Conservation (phyloP, 805 yeast species). For the Cyberlindnera euphorbiae region DNA sequence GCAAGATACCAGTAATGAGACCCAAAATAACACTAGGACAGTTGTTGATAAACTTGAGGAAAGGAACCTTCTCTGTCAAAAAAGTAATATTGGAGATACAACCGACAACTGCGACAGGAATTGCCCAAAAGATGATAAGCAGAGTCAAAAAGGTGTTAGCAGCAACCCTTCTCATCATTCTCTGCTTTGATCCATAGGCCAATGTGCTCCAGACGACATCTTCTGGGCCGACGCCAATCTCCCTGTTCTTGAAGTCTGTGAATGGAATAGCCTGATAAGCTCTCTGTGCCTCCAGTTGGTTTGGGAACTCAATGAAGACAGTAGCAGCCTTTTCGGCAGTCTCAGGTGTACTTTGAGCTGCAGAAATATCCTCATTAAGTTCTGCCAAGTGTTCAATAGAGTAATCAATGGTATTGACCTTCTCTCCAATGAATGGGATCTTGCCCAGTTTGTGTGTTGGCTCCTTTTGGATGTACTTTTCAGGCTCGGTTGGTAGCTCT, state of each 20-base stretch:
- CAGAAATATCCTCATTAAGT: constrained; percentile 59
- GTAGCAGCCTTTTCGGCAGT: constrained; percentile 54
- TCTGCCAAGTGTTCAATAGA: constrained; percentile 63
- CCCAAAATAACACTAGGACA: constrained; percentile 73
- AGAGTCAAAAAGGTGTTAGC: constrained; percentile 63
- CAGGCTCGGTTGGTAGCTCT: constrained; percentile 47
- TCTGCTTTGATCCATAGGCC: constrained; percentile 49
- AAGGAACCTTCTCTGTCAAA: constrained; percentile 65
- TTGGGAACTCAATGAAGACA: constrained; percentile 60
- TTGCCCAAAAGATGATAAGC: constrained; percentile 85
- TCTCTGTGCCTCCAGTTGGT: constrained; percentile 82
- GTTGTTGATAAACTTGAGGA: constrained; percentile 69
- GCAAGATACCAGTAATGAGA: constrained; percentile 81
- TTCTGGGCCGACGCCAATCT: constrained; percentile 68
- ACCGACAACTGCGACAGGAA: constrained; percentile 98
- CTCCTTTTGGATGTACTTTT: constrained; percentile 73
- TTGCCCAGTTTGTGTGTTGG: constrained; percentile 73
- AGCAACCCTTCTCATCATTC: constrained; percentile 49
- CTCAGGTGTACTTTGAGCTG: constrained; percentile 37
- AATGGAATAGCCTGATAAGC: constrained; percentile 81
- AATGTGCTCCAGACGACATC: constrained; percentile 84
- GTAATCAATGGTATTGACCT: constrained; percentile 80
- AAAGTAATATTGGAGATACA: constrained; percentile 80
- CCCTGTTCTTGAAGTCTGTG: constrained; percentile 37
- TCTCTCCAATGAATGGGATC: constrained; percentile 67